Evolutionary conservation across 345 rosid species (phyloP), one percentile per base, ranked within the genome.

Genomic region (Moricandia arvensis): DNA sequence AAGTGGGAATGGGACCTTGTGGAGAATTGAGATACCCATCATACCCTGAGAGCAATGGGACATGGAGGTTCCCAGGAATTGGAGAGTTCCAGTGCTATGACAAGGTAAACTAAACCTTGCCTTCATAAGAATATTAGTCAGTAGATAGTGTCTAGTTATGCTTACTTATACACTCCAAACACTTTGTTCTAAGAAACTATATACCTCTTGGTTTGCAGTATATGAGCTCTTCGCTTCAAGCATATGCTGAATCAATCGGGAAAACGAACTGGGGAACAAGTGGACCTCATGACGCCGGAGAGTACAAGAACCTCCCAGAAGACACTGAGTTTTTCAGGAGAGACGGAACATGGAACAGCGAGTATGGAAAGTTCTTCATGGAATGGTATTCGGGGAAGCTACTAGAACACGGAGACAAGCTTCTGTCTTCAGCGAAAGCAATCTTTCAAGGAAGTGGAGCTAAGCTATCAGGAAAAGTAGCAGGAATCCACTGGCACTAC

Each of bases 81-180:
- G 97, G 97, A 76, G 99, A 95, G 85, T 95, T 95, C 82, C 99
- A 92, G 79, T 95, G 97, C 86, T 89, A 90, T 29, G 99, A 95
- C 79, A 92, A 92, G 97, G 97, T 92, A 83, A 6, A 0, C 45
- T 62, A 49, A 59, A 4, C 63, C 27, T 51, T 27, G 15, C 18
- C 59, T 37, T 33, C 68, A 75, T 18, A 35, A 35, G 63, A 68
- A 51, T 65, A 63, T 54, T 24, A 63, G 58, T 27, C 34, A 58
- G 16, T 8, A 57, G 62, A 6, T 12, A 24, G 4, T 57, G 61
- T 55, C 10, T 55, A 57, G 61, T 6, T 24, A 12, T 58, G 62
- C 62, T 26, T 26, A 27, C 15, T 57, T 47, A 15, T 49, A 43
- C 45, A 11, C n/a, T 35, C 35, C 18, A 53, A 30, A 24, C 16